Base-by-base conservation (phyloP, 129 eudicot species). In the Pseudognaphalium luteoalbum region DNA sequence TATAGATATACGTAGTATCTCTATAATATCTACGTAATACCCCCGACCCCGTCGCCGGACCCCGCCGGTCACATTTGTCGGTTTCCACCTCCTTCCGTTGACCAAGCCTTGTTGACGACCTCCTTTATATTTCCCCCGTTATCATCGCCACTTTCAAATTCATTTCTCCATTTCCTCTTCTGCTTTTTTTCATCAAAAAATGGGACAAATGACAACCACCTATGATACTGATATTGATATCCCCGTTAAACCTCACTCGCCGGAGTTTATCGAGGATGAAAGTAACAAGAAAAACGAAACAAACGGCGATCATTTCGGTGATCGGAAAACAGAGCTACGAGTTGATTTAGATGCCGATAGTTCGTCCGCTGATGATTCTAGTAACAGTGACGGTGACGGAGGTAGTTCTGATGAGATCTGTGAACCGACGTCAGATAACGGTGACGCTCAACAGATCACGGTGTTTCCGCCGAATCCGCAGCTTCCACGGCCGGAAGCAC, bases 401-500 rank as follows among this genome's bases (percentile, higher is more conserved):
- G 54, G 14, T 11, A 25, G 30, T 20, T 58, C 61, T n/a, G 74
- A 28, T 42, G 85, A 76, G 25, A 30, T 21, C 64, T 6, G 12
- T 59, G 65, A 59, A 59, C 54, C 54, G n/a, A 12, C 54, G 17
- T 47, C 12, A 44, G 51, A 70, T 42, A 81, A 37, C 58, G 79
- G 76, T 44, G 68, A 47, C 15, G 59, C 42, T 39, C 50, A 76
- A 70, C 75, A 54, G 56, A 57, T 63, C 32, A 15, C 58, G 67
- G 76, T 88, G 2, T 74, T 74, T 74, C 83, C 62, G 6, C 90
- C 88, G 7, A 68, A 86, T 73, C 88, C 85, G 34, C 83, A 76
- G 80, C 88, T 92, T 2, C 97, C 96, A 25, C 83, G 71, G 62
- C 97, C 97, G 2, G 96, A 87, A 81, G 82, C 89, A 50, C 96